Evolutionary conservation across 2,329 filamentous ascomycete species (phyloP).

Genomic region (Claviceps sp.): DNA sequence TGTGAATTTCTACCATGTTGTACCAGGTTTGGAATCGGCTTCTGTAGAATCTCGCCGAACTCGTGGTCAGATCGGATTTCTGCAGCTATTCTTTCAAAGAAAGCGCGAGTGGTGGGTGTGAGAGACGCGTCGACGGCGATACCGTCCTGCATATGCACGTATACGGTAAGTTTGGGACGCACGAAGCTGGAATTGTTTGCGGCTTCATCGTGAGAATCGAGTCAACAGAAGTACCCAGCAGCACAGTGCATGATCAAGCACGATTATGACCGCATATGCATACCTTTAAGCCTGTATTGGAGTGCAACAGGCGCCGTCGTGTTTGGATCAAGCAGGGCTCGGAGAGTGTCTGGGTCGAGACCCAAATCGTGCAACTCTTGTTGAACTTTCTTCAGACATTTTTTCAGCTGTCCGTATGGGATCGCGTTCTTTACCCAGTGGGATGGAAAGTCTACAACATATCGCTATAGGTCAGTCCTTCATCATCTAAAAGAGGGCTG

Average conservation of each 20-base stretch:
- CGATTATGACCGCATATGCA: not conserved
- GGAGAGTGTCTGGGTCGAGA: slow-evolving; percentile 57
- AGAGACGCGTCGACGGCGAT: slow-evolving; percentile 55
- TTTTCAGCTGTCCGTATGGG: slow-evolving; percentile 75
- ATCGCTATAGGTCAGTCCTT: not conserved
- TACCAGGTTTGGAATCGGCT: not conserved
- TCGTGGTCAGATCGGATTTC: slow-evolving; percentile 18
- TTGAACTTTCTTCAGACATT: slow-evolving; percentile 72
- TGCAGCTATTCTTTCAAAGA: slow-evolving; percentile 47
- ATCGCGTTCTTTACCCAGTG: slow-evolving; percentile 64
- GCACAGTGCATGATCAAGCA: not conserved
- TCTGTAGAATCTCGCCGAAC: not conserved
- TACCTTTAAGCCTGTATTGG: slow-evolving; percentile 43
- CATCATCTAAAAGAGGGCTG: not conserved
- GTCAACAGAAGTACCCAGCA: not conserved
- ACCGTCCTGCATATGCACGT: slow-evolving; percentile 53
- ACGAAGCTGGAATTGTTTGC: slow-evolving; percentile 32
- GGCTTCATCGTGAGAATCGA: slow-evolving; percentile 12
- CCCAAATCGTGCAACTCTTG: slow-evolving; percentile 57
- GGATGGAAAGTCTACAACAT: slow-evolving; percentile 48
- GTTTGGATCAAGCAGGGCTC: slow-evolving; percentile 44
- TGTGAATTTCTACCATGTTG: not conserved
- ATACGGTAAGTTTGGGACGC: slow-evolving; percentile 56
- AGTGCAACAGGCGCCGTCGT: slow-evolving; percentile 32
- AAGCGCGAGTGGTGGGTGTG: slow-evolving; percentile 48